phyloP scores from a whole-genome alignment of 495 filamentous ascomycete species.

The Acidiella bohemica region DNA sequence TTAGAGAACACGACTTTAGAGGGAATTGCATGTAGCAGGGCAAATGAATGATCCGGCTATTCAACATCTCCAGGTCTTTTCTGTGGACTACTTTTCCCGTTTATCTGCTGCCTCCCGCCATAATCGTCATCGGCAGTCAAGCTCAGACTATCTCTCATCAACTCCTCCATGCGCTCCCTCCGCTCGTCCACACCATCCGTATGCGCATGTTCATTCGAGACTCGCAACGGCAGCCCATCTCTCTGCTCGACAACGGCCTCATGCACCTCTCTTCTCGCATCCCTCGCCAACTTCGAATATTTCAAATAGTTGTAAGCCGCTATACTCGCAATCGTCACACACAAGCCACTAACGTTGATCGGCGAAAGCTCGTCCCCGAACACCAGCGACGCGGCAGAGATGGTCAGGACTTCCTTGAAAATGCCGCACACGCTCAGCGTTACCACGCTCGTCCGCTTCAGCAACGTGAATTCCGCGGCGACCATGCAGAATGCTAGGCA shows the following conservation, averaged over 20 bases:
- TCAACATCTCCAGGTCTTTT: conserved; percentile 5
- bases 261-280: conserved; percentile 12
- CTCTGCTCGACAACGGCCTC: conserved; percentile 1
- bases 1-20: no score
- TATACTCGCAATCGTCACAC: conserved; percentile 82
- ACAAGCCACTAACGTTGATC: conserved; percentile 74
- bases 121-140: conserved; percentile 1
- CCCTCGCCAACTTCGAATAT: conserved; percentile 71
- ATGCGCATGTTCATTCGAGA: conserved; percentile 1
- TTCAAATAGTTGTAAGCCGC: conserved; percentile 90
- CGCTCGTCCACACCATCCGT: not conserved
- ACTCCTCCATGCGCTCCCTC: conserved; percentile 2
- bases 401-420: conserved; percentile 98
- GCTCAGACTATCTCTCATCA: conserved; percentile 10
- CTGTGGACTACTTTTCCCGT: not conserved
- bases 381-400: conserved; percentile 71
- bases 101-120: not conserved
- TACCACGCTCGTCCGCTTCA: conserved; percentile 91
- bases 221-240: conserved; percentile 7
- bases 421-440: conserved; percentile 94
- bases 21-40: no score
- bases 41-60: no score
- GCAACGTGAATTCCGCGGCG: conserved; percentile 82
- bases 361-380: conserved; percentile 83
- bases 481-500: conserved; percentile 94